phyloP scores from a whole-genome alignment of 257 asterid species.

The Solanum bukasovii region DNA sequence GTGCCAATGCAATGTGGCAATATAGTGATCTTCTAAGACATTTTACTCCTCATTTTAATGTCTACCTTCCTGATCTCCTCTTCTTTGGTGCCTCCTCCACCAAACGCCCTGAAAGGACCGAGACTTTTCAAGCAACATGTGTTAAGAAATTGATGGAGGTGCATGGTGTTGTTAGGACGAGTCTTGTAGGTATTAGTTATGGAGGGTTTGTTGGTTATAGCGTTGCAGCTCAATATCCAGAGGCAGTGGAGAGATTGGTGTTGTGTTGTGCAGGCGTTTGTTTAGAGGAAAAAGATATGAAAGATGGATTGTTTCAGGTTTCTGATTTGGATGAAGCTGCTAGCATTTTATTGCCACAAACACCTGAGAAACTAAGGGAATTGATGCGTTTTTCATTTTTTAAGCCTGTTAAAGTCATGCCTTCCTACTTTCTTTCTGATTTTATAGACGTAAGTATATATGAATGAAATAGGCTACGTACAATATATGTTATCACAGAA shows the following conservation, averaged over 20 bases:
- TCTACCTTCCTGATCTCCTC: constrained; percentile 87
- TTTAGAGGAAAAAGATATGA: constrained; percentile 74
- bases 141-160: constrained; percentile 60
- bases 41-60: constrained; percentile 67
- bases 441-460: constrained; percentile 51
- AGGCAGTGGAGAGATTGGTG: constrained; percentile 61
- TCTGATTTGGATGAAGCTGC: constrained; percentile 73
- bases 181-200: constrained; percentile 80
- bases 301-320: constrained; percentile 56
- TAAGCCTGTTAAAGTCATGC: constrained; percentile 55
- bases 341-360: constrained; percentile 67
- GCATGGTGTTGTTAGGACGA: constrained; percentile 35
- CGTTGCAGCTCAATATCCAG: constrained; percentile 72
- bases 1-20: constrained; percentile 99
- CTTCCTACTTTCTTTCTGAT: constrained; percentile 75
- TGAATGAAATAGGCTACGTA: background rate
- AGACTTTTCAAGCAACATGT: constrained; percentile 74
- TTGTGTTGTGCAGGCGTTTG: constrained; percentile 82
- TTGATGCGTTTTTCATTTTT: constrained; percentile 65
- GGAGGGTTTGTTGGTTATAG: constrained; percentile 88
- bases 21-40: constrained; percentile 78
- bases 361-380: constrained; percentile 70
- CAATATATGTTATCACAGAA: background rate
- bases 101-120: constrained; percentile 51
- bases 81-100: constrained; percentile 80